Evolutionary conservation across 2,329 filamentous ascomycete genomes (phyloP).

Genomic region (Aspergillus sp.): DNA sequence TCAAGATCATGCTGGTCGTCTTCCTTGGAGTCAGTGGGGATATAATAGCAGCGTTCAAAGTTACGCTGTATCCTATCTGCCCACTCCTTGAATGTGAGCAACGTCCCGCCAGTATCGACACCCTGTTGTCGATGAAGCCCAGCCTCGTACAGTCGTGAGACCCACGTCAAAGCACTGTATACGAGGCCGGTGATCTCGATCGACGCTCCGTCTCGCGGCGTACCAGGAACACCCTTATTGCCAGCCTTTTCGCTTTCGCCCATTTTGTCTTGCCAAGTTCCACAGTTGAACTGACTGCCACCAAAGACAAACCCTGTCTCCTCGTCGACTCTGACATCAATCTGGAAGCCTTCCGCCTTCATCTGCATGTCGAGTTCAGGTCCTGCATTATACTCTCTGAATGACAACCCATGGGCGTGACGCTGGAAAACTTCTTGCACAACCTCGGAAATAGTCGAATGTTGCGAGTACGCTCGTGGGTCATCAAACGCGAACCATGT

Average conservation of each 20-base stretch:
- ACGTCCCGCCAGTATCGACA: slow-evolving; percentile 55
- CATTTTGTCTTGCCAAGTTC: slow-evolving; percentile 99
- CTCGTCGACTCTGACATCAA: slow-evolving; percentile 88
- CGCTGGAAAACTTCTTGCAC: slow-evolving; percentile 89
- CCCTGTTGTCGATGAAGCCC: slow-evolving; percentile 64
- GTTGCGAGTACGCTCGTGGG: slow-evolving; percentile 70
- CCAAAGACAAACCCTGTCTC: slow-evolving; percentile 82
- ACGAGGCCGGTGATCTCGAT: slow-evolving; percentile 90
- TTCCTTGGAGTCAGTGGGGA: slow-evolving; percentile 60
- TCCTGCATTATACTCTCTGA: slow-evolving; percentile 89
- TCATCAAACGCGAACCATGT: slow-evolving; percentile 84
- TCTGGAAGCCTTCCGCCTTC: slow-evolving; percentile 83
- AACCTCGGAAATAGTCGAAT: slow-evolving; percentile 76
- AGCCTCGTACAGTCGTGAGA: slow-evolving; percentile 55
- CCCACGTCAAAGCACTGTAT: slow-evolving; percentile 82
- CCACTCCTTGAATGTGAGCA: slow-evolving; percentile 69
- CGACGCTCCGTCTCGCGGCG: slow-evolving; percentile 90
- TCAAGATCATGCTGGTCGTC: slow-evolving; percentile 76
- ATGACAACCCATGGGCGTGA: slow-evolving; percentile 82
- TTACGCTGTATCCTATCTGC: slow-evolving; percentile 67
- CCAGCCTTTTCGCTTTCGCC: slow-evolving; percentile 88
- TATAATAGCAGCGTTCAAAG: slow-evolving; percentile 88
- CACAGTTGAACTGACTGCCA: slow-evolving; percentile 88
- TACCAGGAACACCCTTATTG: slow-evolving; percentile 88
- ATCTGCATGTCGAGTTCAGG: slow-evolving; percentile 84